Evolutionary conservation across 768 basidiomycete species (phyloP), one percentile per base, ranked within the genome.

Genomic region (Lactarius hengduanensis): DNA sequence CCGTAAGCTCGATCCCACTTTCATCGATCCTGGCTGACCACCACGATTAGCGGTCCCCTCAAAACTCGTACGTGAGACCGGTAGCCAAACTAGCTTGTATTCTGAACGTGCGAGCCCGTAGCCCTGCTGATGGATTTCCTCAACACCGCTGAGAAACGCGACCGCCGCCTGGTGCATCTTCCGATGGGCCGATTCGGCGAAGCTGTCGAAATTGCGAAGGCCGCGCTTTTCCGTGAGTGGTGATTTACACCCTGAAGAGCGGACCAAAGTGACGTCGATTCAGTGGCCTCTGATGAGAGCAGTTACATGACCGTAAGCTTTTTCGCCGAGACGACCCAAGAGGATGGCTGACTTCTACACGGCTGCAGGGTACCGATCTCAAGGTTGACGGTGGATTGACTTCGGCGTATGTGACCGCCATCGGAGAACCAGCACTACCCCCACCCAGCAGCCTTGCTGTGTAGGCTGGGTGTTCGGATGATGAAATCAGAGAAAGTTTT

Each of bases 171-270:
- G 75, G 87, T 94, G 26, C 94, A 95, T 72, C 84, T 96, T 18
- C 96, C 96, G 1, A 94, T 97, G 93, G 96, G 96, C 68, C 86
- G 96, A 67, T 99, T 99, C 75, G 96, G 96, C 43, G 94, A 98
- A 80, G 97, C 96, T 0, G 82, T 98, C 69, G 97, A 99, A 77
- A 83, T 96, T 66, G 97, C 97, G 8, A 91, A 89, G 73, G 95
- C 87, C 34, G 96, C 94, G 22, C 81, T 98, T 30, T 99, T 98
- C 84, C 78, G 95, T 96, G 75, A 60, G 94, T 87, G 28, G 38
- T 30, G 28, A 13, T 30, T 15, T 16, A 58, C 11, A 20, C 36
- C 41, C 28, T 26, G 65, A 26, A 59, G 26, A 67, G 62, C 11
- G 16, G 47, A 13, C 50, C 20, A 5, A 13, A 40, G 30, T 43